A percentile compares a stretch with the other conserved stretches of the same genome.
Evolutionary conservation across 1,139 yeast genomes (phyloP).

Genomic region (Hansenula lynferdii): DNA sequence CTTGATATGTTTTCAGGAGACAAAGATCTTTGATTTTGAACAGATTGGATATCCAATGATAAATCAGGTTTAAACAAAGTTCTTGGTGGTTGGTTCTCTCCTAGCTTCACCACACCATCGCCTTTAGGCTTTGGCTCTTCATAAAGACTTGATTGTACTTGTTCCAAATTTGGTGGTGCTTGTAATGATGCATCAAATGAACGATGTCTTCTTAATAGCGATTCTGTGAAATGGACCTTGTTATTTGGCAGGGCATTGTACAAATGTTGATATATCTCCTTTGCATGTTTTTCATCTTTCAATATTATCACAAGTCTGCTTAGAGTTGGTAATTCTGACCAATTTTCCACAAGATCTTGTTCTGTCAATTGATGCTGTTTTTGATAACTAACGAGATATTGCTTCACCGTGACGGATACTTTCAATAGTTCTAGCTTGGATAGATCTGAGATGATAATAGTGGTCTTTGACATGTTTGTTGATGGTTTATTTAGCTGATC

Average conservation of each 20-base stretch:
- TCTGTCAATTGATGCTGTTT: constrained; percentile 8
- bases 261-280: constrained; percentile 25
- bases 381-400: constrained; percentile 6
- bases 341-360: constrained; percentile 30
- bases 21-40: no score
- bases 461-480: constrained; percentile 12
- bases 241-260: constrained; percentile 20
- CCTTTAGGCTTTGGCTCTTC: constrained; percentile 35
- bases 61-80: constrained; percentile 36
- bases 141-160: constrained; percentile 13
- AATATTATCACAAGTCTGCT: constrained; percentile 38
- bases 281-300: constrained; percentile 31
- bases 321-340: constrained; percentile 43
- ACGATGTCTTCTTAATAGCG: constrained; percentile 33
- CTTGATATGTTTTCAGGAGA: neutral
- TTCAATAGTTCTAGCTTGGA: constrained; percentile 14
- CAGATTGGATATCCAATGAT: constrained; percentile 23
- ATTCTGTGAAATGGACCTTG: constrained; percentile 38
- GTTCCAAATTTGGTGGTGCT: constrained; percentile 10
- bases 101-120: constrained; percentile 8
- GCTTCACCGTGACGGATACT: constrained; percentile 13
- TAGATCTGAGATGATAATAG: constrained; percentile 20
- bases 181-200: constrained; percentile 30
- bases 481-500: no score
- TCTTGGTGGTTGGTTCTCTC: constrained; percentile 30